phyloP scores from a whole-genome alignment of 2,329 filamentous ascomycete species.

The Epichloe bromicola region DNA sequence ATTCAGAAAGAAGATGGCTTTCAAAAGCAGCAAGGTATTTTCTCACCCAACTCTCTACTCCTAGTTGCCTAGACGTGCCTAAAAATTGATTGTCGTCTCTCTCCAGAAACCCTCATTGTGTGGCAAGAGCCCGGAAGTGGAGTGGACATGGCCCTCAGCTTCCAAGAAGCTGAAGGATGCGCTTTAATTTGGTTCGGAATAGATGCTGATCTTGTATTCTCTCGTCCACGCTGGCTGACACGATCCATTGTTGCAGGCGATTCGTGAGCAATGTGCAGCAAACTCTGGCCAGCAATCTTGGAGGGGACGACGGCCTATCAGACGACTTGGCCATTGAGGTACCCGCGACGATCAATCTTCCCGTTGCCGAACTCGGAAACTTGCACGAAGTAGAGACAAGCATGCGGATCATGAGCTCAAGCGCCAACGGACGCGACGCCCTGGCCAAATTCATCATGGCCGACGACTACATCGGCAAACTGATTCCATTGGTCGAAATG shows the following conservation, averaged over 20 bases:
- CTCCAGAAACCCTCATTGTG: slow-evolving; percentile 83
- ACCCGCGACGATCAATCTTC: slow-evolving; percentile 57
- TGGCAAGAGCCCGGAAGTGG: slow-evolving; percentile 82
- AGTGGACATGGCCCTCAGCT: slow-evolving; percentile 94
- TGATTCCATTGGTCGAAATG: slow-evolving; percentile 74
- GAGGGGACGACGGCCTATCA: slow-evolving; percentile 67
- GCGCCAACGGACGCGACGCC: slow-evolving; percentile 66
- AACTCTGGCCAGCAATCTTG: slow-evolving; percentile 41
- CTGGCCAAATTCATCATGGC: slow-evolving; percentile 75
- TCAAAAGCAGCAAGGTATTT: slow-evolving; percentile 88
- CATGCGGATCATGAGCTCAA: slow-evolving; percentile 67
- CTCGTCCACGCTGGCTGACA: slow-evolving; percentile 1
- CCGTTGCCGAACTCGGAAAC: slow-evolving; percentile 66
- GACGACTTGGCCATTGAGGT: slow-evolving; percentile 75
- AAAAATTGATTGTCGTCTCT: background rate
- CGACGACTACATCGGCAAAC: slow-evolving; percentile 76
- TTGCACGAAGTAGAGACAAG: slow-evolving; percentile 72
- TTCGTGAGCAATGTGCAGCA: slow-evolving; percentile 82
- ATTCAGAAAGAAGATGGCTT: slow-evolving; percentile 93
- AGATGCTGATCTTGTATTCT: slow-evolving; percentile 2
- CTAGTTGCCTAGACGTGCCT: background rate
- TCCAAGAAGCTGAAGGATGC: slow-evolving; percentile 94
- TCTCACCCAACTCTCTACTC: background rate
- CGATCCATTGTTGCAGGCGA: slow-evolving; percentile 46
- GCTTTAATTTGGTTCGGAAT: slow-evolving; percentile 67